Percentiles rank a stretch among this genome's conserved stretches.
Conservation (phyloP, 495 filamentous ascomycete species). For the Pseudoneurospora amorphoporcata region DNA sequence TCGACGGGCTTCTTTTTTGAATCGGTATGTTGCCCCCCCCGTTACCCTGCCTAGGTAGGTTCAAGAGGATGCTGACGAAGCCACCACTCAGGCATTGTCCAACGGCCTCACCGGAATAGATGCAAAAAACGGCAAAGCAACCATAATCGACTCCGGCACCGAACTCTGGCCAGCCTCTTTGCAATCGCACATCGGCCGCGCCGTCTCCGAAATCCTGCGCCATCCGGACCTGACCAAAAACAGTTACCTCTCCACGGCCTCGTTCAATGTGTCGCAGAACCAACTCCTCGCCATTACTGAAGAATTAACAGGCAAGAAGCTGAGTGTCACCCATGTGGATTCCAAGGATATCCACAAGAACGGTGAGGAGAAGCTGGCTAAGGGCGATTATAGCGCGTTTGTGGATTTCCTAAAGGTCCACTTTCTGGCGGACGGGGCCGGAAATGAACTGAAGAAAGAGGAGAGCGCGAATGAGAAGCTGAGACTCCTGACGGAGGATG, state of each 20-base stretch:
- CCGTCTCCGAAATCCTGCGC: constrained; percentile 37
- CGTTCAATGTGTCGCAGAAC: constrained; percentile 43
- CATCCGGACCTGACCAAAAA: constrained; percentile 47
- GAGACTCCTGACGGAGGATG: constrained; percentile 13
- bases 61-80: background rate
- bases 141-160: constrained; percentile 45
- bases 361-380: constrained; percentile 34
- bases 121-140: constrained; percentile 13
- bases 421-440: constrained; percentile 36
- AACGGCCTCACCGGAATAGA: background rate
- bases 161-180: constrained; percentile 38
- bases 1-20: constrained; percentile 43
- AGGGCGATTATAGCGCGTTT: constrained; percentile 34
- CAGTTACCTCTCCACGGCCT: constrained; percentile 36
- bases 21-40: constrained; percentile 35
- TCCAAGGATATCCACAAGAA: constrained; percentile 34
- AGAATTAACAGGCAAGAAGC: constrained; percentile 35
- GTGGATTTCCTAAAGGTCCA: constrained; percentile 26
- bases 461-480: constrained; percentile 16
- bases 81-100: background rate
- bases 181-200: constrained; percentile 36
- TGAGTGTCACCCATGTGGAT: constrained; percentile 24
- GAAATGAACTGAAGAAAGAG: constrained; percentile 25
- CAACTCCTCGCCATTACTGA: constrained; percentile 41
- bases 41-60: constrained; percentile 21